Evolutionary conservation across 2,329 filamentous ascomycete genomes (phyloP).

Genomic region (Stagonosporopsis tanaceti): DNA sequence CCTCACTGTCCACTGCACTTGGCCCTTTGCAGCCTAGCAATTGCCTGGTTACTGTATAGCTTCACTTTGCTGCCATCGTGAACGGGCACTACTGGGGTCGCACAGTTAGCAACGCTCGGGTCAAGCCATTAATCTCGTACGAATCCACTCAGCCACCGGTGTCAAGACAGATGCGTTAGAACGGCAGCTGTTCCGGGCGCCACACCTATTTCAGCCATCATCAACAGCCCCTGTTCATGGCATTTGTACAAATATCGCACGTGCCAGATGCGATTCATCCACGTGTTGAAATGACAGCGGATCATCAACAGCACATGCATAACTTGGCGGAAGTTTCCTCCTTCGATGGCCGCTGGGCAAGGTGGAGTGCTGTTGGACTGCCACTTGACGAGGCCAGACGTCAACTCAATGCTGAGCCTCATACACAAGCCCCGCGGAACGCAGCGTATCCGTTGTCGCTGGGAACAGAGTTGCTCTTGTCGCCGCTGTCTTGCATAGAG

Average conservation of each 20-base stretch:
- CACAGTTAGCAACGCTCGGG: slow-evolving; percentile 14
- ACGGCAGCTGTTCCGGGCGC: slow-evolving; percentile 20
- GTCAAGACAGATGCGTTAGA: slow-evolving; percentile 15
- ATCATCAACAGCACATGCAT: slow-evolving; percentile 6
- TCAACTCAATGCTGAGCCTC: slow-evolving; percentile 16
- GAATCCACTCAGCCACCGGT: slow-evolving; percentile 21
- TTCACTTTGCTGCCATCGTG: slow-evolving; percentile 23
- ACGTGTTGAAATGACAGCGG: slow-evolving; percentile 16
- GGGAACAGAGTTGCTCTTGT: slow-evolving; percentile 2
- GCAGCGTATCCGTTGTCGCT: slow-evolving; percentile 8
- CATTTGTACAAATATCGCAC: slow-evolving; percentile 3
- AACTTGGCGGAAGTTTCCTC: slow-evolving; percentile 5
- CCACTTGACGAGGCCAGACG: slow-evolving; percentile 8
- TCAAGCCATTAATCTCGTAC: slow-evolving; percentile 25
- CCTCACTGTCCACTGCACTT: slow-evolving; percentile 22
- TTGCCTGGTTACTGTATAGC: slow-evolving; percentile 24
- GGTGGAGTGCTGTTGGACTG: slow-evolving; percentile 4
- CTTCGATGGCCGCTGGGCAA: slow-evolving; percentile 5
- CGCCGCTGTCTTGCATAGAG: slow-evolving; percentile 8
- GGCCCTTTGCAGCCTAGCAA: slow-evolving; percentile 25
- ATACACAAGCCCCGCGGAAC: slow-evolving; percentile 7
- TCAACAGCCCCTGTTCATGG: slow-evolving; percentile 2
- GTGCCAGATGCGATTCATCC: slow-evolving; percentile 9
- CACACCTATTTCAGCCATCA: slow-evolving; percentile 12
- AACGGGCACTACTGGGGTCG: slow-evolving; percentile 29